Base-by-base conservation (phyloP, 805 yeast species). In the Hanseniaspora nectarophila region DNA sequence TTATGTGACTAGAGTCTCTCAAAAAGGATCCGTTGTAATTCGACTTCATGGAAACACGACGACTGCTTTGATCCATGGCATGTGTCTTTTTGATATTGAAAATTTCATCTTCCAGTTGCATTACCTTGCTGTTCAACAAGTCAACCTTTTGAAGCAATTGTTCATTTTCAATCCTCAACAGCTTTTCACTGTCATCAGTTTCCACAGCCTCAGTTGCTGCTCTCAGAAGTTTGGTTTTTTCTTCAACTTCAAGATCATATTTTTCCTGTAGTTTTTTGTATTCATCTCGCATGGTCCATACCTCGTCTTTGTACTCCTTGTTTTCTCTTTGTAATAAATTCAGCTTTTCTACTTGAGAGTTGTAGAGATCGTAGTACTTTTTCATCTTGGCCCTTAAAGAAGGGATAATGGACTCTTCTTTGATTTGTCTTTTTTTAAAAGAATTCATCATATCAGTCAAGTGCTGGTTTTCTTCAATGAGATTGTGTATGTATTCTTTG, bases 361-460 rank as follows among this genome's bases (percentile, higher is more conserved):
- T 20, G 34, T 39, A 47, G 12, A 47, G 15, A 6, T 47, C 33
- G 15, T 34, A 39, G 20, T 47, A 47, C 23, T 47, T 47, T 3
- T 39, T 31, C 43, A 47, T 43, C 20, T 47, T 47, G 8, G 43
- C 32, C 13, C 43, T 47, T 20, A 47, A 10, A 2, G 45, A 34
- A 5, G 43, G 39, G 23, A 47, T 47, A 2, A 47, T 39, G 18
- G 24, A n/a, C 7, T 43, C 34, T 21, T 47, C 45, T 13, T 43
- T 47, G 8, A n/a, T 10, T 18, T 43, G n/a, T 23, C 29, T 39
- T 23, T 47, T 34, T 26, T 40, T 43, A 16, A 46, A 16, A 24
- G 21, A 15, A 16, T 38, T 39, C 13, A 46, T 4, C 16, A 43
- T 16, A 16, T 24, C 32, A 13, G 15, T 24, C 26, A 31, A 38